Conservation (phyloP, 306 rosid species). For the Quillaja saponaria region DNA sequence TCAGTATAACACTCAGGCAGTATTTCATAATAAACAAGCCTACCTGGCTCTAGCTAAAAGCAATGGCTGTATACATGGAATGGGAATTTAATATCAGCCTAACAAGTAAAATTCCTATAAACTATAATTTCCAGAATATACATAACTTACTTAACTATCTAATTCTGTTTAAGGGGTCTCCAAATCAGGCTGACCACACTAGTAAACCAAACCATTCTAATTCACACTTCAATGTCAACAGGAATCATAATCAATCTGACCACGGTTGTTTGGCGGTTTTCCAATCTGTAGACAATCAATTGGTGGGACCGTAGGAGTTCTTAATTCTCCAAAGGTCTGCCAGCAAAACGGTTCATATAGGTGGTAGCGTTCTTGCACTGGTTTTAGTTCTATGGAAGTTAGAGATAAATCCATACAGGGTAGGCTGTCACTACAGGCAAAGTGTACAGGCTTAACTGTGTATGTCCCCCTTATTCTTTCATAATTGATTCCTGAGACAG, state of each 20-base stretch:
- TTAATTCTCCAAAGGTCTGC: constrained; percentile 66
- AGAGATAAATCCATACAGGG: constrained; percentile 87
- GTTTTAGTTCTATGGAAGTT: constrained; percentile 66
- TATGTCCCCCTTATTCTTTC: constrained; percentile 82
- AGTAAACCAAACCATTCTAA: constrained; percentile 34
- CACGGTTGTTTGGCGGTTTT: constrained; percentile 55
- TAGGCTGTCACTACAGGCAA: constrained; percentile 90
- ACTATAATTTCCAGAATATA: constrained; percentile 44
- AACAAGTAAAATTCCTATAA: constrained; percentile 42
- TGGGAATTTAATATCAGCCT: constrained; percentile 33
- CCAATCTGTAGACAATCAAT: constrained; percentile 56
- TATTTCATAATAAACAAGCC: constrained; percentile 28
- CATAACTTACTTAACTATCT: constrained; percentile 45
- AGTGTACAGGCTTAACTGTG: constrained; percentile 87
- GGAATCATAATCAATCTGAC: constrained; percentile 45
- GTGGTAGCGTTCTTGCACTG: constrained; percentile 76
- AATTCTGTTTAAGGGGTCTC: constrained; percentile 56
- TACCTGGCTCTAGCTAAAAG: constrained; percentile 39
- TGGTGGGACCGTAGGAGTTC: constrained; percentile 58
- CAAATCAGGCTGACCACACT: constrained; percentile 56
- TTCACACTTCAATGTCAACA: constrained; percentile 32
- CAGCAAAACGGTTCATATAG: constrained; percentile 87
- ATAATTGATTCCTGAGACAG: constrained; percentile 85
- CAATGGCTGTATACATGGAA: constrained; percentile 42
- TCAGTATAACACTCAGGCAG: constrained; percentile 32